Evolutionary conservation across 345 rosid species (phyloP).

Genomic region (Atalantia buxifolia): DNA sequence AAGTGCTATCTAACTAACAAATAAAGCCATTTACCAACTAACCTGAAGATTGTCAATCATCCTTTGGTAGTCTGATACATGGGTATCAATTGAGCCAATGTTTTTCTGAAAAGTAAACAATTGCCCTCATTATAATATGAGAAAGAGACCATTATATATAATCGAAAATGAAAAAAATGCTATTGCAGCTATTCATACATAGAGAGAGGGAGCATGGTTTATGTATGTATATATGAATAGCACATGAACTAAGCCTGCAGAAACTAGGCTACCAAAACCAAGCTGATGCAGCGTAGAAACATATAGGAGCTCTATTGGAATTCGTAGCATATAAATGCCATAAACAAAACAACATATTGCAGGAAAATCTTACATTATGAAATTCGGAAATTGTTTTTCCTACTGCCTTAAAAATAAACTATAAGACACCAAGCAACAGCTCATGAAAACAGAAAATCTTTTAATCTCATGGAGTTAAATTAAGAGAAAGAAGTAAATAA

Average conservation of each 20-base stretch:
- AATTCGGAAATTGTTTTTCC: neutral
- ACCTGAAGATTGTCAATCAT: constrained; percentile 98
- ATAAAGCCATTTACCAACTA: constrained; percentile 17
- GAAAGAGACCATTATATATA: neutral
- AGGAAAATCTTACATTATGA: neutral
- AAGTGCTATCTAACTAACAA: neutral
- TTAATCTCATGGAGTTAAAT: neutral
- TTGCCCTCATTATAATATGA: neutral
- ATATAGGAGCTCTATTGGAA: neutral
- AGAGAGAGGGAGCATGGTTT: neutral
- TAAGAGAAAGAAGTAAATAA: neutral
- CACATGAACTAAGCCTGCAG: neutral
- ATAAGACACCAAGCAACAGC: no score
- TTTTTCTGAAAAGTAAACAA: constrained; percentile 58
- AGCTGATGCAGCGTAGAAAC: neutral
- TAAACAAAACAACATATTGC: neutral
- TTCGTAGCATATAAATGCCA: neutral
- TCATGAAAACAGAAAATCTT: neutral
- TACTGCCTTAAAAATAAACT: no score
- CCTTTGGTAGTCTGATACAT: constrained; percentile 89
- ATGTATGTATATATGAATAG: no score
- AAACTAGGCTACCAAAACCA: neutral
- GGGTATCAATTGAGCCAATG: constrained; percentile 83
- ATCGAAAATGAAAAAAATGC: neutral
- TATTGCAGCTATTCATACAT: neutral